Evolutionary conservation across 225 moss, liverwort and hornwort species (phyloP).

Genomic region (Bryum argenteum): DNA sequence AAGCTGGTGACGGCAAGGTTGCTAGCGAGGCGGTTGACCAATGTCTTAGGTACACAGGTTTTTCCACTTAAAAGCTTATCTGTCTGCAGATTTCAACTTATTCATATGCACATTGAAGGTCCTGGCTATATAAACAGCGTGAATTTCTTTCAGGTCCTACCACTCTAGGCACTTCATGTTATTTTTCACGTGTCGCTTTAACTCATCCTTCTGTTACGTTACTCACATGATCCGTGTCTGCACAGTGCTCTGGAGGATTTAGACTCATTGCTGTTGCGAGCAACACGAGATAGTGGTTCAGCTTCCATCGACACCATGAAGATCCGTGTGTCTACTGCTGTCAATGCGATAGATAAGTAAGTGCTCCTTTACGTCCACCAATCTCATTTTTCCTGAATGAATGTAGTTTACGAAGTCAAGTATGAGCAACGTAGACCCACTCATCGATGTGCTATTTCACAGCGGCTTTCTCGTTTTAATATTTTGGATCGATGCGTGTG

Average conservation of each 20-base stretch:
- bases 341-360: constrained; percentile 84
- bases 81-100: neutral
- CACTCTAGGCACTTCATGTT: neutral
- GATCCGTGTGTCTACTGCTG: constrained; percentile 68
- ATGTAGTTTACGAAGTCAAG: neutral
- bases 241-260: constrained; percentile 92
- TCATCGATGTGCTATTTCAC: neutral
- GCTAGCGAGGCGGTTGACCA: constrained; percentile 81
- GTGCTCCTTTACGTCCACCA: neutral
- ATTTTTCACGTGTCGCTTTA: neutral
- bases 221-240: neutral
- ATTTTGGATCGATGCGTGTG: constrained; percentile 7
- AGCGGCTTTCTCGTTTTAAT: neutral
- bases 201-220: neutral
- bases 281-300: constrained; percentile 63
- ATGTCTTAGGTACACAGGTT: constrained; percentile 67
- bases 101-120: neutral
- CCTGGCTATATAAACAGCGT: neutral
- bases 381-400: neutral
- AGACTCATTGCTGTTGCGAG: constrained; percentile 81
- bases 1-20: constrained; percentile 74
- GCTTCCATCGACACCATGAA: constrained; percentile 77
- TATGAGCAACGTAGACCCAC: neutral
- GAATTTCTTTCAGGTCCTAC: constrained; percentile 4
- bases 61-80: neutral